phyloP scores from a whole-genome alignment of 2,329 filamentous ascomycete species.

The Neonectria faginata region DNA sequence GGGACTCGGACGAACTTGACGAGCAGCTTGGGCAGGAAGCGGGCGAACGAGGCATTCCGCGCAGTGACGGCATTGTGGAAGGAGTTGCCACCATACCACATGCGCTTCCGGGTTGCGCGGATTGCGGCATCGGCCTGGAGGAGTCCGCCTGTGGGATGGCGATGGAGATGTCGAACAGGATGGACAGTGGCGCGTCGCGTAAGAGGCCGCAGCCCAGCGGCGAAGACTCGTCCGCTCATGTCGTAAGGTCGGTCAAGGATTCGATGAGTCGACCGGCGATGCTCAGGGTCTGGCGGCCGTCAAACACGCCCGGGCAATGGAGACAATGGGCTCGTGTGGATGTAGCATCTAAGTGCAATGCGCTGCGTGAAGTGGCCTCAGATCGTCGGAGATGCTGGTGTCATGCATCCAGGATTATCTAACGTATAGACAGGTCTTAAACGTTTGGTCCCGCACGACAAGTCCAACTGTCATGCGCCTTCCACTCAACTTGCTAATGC shows the following conservation, averaged over 20 bases:
- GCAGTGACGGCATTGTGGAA: slow-evolving; percentile 82
- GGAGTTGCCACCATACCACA: slow-evolving; percentile 84
- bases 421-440: slow-evolving; percentile 16
- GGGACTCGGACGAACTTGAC: slow-evolving; percentile 89
- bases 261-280: slow-evolving; percentile 35
- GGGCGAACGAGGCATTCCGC: slow-evolving; percentile 73
- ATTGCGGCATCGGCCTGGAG: slow-evolving; percentile 73
- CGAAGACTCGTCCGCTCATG: slow-evolving; percentile 63
- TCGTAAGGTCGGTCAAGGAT: slow-evolving; percentile 29
- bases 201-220: slow-evolving; percentile 76
- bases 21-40: slow-evolving; percentile 85
- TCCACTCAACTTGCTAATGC: slow-evolving; percentile 25
- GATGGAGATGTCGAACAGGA: slow-evolving; percentile 73
- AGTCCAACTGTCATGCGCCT: slow-evolving; percentile 36
- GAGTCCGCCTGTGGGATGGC: slow-evolving; percentile 75
- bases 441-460: slow-evolving; percentile 28
- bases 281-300: slow-evolving; percentile 41
- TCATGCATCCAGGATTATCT: slow-evolving; percentile 37
- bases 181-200: slow-evolving; percentile 70
- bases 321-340: slow-evolving; percentile 32
- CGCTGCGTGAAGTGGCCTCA: slow-evolving; percentile 36
- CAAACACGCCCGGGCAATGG: slow-evolving; percentile 37
- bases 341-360: slow-evolving; percentile 37
- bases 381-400: slow-evolving; percentile 31
- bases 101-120: slow-evolving; percentile 70